Evolutionary conservation across 1,284 basidiomycete species (phyloP).

Genomic region (Agaricales sp.): DNA sequence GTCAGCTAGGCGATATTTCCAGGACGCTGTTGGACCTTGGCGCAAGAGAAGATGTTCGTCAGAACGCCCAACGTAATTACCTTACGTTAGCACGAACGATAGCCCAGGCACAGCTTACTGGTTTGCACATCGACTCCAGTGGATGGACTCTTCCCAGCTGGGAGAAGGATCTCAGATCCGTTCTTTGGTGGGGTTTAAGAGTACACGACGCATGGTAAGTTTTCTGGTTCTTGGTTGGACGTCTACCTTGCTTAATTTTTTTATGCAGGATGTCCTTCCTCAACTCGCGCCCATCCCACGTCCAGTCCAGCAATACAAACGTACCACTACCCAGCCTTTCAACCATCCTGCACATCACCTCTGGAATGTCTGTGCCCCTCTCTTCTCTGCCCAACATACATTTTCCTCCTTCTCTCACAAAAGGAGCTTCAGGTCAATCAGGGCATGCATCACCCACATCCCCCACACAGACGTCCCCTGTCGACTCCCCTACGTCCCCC

Average conservation of each 20-base stretch:
- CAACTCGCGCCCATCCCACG: background rate
- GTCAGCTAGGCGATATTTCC: too few relatives aligned
- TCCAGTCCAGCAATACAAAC: background rate
- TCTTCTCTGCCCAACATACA: background rate
- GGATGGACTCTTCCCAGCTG: background rate
- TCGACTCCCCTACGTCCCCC: too few relatives aligned
- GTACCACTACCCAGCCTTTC: background rate
- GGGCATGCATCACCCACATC: too few relatives aligned
- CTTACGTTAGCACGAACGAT: background rate
- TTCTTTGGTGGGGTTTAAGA: background rate
- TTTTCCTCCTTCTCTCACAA: too few relatives aligned
- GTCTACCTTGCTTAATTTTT: background rate
- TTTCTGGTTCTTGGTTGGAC: too few relatives aligned
- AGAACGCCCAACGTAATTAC: background rate
- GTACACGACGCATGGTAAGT: background rate
- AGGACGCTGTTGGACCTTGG: background rate
- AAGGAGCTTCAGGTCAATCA: too few relatives aligned
- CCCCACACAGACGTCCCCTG: too few relatives aligned
- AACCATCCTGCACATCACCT: background rate
- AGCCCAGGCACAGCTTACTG: background rate
- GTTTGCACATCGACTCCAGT: background rate
- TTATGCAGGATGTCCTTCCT: background rate
- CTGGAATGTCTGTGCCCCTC: background rate
- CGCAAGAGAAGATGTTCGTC: background rate
- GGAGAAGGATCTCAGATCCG: background rate